Evolutionary conservation across 192 early-diverging fungal genomes (phyloP), one percentile per base, ranked within the genome.

Genomic region (Coemansia sp.): DNA sequence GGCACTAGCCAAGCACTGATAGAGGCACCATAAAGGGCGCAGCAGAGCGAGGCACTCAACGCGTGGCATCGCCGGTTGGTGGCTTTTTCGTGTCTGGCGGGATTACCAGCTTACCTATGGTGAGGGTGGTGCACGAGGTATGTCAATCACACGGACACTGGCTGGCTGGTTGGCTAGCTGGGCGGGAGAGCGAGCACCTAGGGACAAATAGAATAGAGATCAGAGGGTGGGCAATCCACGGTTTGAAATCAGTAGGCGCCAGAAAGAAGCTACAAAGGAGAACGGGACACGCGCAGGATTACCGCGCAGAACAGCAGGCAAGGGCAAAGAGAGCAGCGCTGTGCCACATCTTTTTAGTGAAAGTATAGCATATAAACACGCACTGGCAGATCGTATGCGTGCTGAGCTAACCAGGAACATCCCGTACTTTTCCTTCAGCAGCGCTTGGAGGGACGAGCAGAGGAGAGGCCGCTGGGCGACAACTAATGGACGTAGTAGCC

Each of bases 11-110:
- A 33, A 31, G 26, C 23, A 2, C 51, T 11, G 14, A 31, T 31
- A 55, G 31, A 31, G 31, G 23, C 45, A 42, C 21, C 14, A 45
- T 26, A 63, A 45, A 39, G 14, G 26, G 34, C 24, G 42, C 59
- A 42, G 35, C 46, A 45, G 39, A 33, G 63, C 67, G 67, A 50
- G 23, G 48, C 48, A 26, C 2, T 18, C 48, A 55, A 55, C 64
- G 64, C 55, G 64, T 57, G 36, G 34, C 43, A 63, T 26, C 42
- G 23, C 28, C 21, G 9, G 67, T 77, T 77, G 69, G 75, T 55
- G 75, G 69, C 37, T 59, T 28, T 71, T 77, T 77, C 69, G 75
- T 71, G 75, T 71, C 70, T 57, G 26, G 51, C 51, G 51, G 51
- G 51, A 55, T 55, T 55, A 37, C 39, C 57, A 48, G 43, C 69